Conservation (phyloP, 129 eudicot genomes). For the Logfia minima region DNA sequence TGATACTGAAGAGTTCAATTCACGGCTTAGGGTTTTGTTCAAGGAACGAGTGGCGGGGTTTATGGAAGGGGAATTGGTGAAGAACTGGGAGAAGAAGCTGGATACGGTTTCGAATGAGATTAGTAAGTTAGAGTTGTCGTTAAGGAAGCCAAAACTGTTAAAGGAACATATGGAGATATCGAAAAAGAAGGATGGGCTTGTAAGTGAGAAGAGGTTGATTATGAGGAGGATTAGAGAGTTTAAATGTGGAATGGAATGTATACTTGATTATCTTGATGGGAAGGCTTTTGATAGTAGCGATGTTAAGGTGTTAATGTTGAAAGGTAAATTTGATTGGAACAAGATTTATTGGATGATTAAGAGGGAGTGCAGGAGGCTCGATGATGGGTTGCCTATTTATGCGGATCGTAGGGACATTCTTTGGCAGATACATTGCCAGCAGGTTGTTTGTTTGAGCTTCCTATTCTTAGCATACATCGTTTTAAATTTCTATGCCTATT, state of each 20-base stretch:
- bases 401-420: conserved; percentile 59
- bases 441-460: conserved; percentile 39
- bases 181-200: conserved; percentile 39
- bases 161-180: conserved; percentile 23
- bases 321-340: conserved; percentile 52
- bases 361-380: conserved; percentile 80
- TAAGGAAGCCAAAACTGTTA: conserved; percentile 23
- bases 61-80: conserved; percentile 50
- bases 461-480: not conserved
- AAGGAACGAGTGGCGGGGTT: conserved; percentile 32
- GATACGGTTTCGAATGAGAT: conserved; percentile 40
- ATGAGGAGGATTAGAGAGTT: conserved; percentile 56
- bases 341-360: conserved; percentile 48
- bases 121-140: not conserved
- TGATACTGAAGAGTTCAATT: conserved; percentile 54
- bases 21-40: conserved; percentile 48
- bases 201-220: conserved; percentile 39
- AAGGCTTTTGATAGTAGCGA: conserved; percentile 24
- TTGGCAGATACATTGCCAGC: conserved; percentile 44
- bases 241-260: conserved; percentile 46
- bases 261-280: conserved; percentile 51
- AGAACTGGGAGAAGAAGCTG: conserved; percentile 37
- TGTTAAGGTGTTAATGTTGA: conserved; percentile 39
- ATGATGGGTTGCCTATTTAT: conserved; percentile 77
- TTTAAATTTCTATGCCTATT: not conserved